phyloP scores from a whole-genome alignment of 176 grass and related monocot species.

The Hyparrhenia diplandra region DNA sequence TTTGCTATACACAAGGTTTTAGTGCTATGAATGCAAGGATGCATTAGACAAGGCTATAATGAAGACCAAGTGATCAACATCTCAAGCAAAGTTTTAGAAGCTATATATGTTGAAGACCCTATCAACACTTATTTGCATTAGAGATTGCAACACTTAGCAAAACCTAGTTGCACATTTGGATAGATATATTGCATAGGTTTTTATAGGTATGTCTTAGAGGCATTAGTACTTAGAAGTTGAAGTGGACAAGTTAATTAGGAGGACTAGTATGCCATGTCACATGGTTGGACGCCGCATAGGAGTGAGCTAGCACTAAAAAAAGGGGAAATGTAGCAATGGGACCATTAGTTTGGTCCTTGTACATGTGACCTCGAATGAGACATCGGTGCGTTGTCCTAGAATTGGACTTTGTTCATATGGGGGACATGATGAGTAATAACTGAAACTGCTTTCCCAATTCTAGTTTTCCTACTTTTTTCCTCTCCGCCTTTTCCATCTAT shows the following conservation, averaged over 20 bases:
- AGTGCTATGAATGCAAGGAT: too few species aligned
- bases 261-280: neutral
- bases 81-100: too few species aligned
- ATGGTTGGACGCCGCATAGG: neutral
- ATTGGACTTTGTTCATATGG: neutral
- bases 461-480: neutral
- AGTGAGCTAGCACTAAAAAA: neutral
- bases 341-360: neutral
- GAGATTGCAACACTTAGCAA: too few species aligned
- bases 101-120: too few species aligned
- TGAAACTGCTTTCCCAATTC: neutral
- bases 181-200: neutral
- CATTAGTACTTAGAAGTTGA: neutral
- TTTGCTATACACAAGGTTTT: too few species aligned
- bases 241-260: neutral
- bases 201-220: neutral
- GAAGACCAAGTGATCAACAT: too few species aligned
- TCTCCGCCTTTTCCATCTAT: neutral
- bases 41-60: too few species aligned
- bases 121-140: neutral
- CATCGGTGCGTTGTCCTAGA: neutral
- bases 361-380: neutral
- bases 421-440: neutral
- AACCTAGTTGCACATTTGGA: too few species aligned
- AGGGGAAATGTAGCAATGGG: neutral